Evolutionary conservation across 148 eudicot genomes (phyloP).

Genomic region (Persicaria maculosa): DNA sequence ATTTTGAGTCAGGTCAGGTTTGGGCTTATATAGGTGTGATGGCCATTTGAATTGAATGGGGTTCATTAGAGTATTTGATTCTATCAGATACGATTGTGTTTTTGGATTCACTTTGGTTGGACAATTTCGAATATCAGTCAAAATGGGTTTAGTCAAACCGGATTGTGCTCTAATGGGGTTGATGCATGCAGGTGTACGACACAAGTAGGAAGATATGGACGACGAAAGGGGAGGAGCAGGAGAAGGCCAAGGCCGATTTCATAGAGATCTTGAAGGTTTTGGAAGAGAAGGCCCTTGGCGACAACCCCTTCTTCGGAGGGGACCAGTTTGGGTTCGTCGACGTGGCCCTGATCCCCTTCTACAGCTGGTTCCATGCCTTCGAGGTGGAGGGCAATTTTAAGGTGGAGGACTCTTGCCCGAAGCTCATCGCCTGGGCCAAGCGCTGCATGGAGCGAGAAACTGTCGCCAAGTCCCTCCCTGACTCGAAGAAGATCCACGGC

Average conservation of each 20-base stretch:
- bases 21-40: too few species aligned
- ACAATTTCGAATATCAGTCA: too few species aligned
- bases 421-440: slow-evolving; percentile 6
- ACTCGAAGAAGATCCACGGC: not conserved
- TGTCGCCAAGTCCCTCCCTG: slow-evolving; percentile 1
- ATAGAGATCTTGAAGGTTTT: not conserved
- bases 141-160: too few species aligned
- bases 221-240: not conserved
- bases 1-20: too few species aligned
- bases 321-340: slow-evolving; percentile 14
- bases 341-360: slow-evolving; percentile 18
- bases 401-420: not conserved
- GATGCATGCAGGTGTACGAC: not conserved
- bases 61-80: too few species aligned
- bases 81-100: too few species aligned
- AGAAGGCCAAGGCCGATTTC: not conserved
- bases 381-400: slow-evolving; percentile 21
- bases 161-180: too few species aligned
- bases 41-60: too few species aligned
- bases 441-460: slow-evolving; percentile 7
- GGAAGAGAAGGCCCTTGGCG: slow-evolving; percentile 7
- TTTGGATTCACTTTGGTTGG: too few species aligned
- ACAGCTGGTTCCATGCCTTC: slow-evolving; percentile 24
- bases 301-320: slow-evolving; percentile 20
- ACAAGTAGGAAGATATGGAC: not conserved